A percentile compares a stretch with the other conserved stretches of the same genome.
phyloP scores from a whole-genome alignment of 306 rosid species.

The Mimosa pudica region DNA sequence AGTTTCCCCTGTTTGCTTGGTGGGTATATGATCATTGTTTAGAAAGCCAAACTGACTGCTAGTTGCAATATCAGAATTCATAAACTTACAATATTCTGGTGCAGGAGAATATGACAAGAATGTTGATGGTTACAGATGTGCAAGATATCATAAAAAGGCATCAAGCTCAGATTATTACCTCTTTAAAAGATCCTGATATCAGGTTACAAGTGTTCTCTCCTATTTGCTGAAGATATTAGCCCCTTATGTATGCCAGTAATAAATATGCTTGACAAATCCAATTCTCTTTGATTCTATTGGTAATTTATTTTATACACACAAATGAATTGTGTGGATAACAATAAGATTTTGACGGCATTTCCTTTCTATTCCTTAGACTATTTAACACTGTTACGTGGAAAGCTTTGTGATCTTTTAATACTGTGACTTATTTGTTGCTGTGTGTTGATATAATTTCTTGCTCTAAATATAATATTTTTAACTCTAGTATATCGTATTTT shows the following conservation, averaged over 20 bases:
- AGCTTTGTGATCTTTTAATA: not conserved
- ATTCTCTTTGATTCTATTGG: slow-evolving; percentile 4
- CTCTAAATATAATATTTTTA: slow-evolving; percentile 13
- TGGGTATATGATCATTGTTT: slow-evolving; percentile 19
- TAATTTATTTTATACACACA: slow-evolving; percentile 7
- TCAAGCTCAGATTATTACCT: slow-evolving; percentile 98
- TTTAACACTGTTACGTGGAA: not conserved
- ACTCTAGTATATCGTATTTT: slow-evolving; percentile 36
- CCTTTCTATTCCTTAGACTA: not conserved
- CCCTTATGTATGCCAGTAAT: slow-evolving; percentile 13
- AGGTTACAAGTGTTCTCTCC: slow-evolving; percentile 55
- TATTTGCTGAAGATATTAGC: slow-evolving; percentile 37
- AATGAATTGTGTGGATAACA: slow-evolving; percentile 16
- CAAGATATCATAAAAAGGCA: slow-evolving; percentile 98
- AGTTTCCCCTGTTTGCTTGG: not conserved
- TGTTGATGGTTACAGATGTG: slow-evolving; percentile 98
- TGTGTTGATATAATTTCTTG: slow-evolving; percentile 3
- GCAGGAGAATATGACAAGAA: slow-evolving; percentile 99
- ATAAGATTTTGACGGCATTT: slow-evolving; percentile 4
- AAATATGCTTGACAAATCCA: slow-evolving; percentile 18
- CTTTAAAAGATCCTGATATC: slow-evolving; percentile 98
- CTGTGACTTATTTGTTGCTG: not conserved
- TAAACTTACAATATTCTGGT: slow-evolving; percentile 39
- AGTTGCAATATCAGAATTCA: slow-evolving; percentile 29
- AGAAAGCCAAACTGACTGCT: slow-evolving; percentile 31